phyloP scores from a whole-genome alignment of 345 rosid genomes.

The Eucalyptus lansdowneana region DNA sequence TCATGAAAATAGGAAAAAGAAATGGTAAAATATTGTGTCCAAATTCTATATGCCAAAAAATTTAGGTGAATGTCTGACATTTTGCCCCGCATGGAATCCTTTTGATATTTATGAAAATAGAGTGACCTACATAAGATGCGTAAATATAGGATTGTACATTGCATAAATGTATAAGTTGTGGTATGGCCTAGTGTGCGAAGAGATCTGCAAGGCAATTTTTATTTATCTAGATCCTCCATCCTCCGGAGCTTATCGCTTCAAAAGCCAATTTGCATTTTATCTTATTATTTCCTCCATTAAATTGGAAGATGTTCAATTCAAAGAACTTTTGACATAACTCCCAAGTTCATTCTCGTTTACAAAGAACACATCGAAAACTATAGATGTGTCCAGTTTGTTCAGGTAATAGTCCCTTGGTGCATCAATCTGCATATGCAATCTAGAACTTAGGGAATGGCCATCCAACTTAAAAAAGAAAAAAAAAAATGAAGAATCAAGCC shows the following conservation, averaged over 20 bases:
- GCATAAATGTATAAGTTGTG: neutral
- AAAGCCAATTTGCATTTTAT: neutral
- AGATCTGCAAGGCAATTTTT: too few relatives aligned
- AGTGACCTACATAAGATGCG: neutral
- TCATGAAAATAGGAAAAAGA: too few relatives aligned
- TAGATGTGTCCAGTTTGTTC: neutral
- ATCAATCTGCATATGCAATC: neutral
- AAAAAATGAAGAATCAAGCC: neutral
- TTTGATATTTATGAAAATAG: neutral
- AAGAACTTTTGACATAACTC: neutral
- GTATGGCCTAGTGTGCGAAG: neutral
- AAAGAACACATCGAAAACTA: neutral
- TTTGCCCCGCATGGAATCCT: neutral
- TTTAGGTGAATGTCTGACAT: neutral
- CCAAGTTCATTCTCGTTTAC: neutral
- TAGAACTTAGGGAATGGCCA: neutral
- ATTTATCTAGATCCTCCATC: neutral
- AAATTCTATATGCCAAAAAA: too few relatives aligned
- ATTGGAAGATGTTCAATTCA: neutral
- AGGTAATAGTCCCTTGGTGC: neutral
- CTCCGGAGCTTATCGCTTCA: too few relatives aligned
- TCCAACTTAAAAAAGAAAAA: neutral
- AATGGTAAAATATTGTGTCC: too few relatives aligned
- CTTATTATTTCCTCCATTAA: neutral
- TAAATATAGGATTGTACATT: too few relatives aligned